Percentiles rank a stretch among this genome's conserved stretches.
Conservation (phyloP, 495 filamentous ascomycete species). For the Penicillium subrubescens region DNA sequence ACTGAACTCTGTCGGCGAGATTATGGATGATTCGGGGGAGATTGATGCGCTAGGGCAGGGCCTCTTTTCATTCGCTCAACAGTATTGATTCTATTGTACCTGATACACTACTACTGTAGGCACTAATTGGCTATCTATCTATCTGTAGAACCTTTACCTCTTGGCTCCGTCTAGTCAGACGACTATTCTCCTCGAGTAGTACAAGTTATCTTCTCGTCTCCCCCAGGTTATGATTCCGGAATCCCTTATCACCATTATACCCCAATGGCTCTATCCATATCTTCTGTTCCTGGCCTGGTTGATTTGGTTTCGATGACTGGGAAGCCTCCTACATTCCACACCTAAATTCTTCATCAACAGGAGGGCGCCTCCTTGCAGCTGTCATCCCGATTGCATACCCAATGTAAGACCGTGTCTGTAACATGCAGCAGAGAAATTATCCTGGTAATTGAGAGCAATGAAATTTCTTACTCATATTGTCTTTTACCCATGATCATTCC, state of each 20-base stretch:
- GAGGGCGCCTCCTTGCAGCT: conserved; percentile 23
- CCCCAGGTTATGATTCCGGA: not conserved
- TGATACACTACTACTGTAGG: not conserved
- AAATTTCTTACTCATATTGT: not conserved
- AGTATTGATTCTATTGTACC: not conserved
- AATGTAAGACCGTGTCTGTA: conserved; percentile 14
- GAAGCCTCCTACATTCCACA: conserved; percentile 24
- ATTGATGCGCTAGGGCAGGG: not conserved
- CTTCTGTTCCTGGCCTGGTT: not conserved
- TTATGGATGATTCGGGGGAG: not conserved
- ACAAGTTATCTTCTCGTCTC: not conserved
- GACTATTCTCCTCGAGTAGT: not conserved
- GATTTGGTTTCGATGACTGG: not conserved
- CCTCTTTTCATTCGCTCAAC: not conserved
- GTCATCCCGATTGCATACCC: conserved; percentile 25
- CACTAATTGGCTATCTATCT: not conserved
- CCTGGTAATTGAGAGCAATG: conserved; percentile 4
- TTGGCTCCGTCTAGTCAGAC: not conserved
- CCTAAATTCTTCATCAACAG: conserved; percentile 20
- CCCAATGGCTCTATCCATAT: not conserved
- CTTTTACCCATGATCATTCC: not conserved
- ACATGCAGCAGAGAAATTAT: not conserved
- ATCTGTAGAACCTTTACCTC: not conserved
- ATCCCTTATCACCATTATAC: not conserved
- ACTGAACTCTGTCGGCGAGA: not conserved